Evolutionary conservation across 352 stramenopile genomes (phyloP), one percentile per base, ranked within the genome.

Genomic region (Globisporangium splendens): DNA sequence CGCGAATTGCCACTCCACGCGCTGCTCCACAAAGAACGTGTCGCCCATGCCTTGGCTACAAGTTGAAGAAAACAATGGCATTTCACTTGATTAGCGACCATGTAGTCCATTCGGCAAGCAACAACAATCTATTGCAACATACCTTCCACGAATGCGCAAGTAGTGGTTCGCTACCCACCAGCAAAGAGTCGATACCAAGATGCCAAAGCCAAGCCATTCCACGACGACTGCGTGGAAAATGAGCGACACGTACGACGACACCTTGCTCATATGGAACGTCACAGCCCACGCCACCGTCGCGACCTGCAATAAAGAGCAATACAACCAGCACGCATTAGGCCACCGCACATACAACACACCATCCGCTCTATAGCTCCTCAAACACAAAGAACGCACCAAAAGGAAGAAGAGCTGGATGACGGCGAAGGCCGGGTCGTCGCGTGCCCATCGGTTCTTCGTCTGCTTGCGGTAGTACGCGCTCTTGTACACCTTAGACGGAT

Each of bases 371-470:
- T 10, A 35, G 28, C 28, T 35, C 28, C 10, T 11, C 28, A 35
- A 11, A 35, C 10, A 43, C 10, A 33, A 14, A 47, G 24, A 2
- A 17, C 64, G 24, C 49, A 86, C 77, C 18, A 91, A 65, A 6
- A 99, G 65, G 68, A 99, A 98, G 21, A 93, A 62, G 43, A 96
- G 74, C 71, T 99, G 93, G 44, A 99, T 88, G 41, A 98, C 93
- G 6, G 91, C 89, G 80, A 99, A 99, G 5, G 96, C 97, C 8
- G 94, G 94, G 66, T 98, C 93, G 66, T 99, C 97, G 50, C 97
- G 74, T 17, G 97, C 96, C 97, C 97, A 99, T 49, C 98, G 96
- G 70, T 99, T 99, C 79, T 99, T 99, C 28, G 96, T 99, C 73
- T 99, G 82, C 59, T 92, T 92, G 55, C 82, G 82, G 62, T 92